Conservation (phyloP, 2,329 filamentous ascomycete genomes). For the Fusarium oligoseptatum region DNA sequence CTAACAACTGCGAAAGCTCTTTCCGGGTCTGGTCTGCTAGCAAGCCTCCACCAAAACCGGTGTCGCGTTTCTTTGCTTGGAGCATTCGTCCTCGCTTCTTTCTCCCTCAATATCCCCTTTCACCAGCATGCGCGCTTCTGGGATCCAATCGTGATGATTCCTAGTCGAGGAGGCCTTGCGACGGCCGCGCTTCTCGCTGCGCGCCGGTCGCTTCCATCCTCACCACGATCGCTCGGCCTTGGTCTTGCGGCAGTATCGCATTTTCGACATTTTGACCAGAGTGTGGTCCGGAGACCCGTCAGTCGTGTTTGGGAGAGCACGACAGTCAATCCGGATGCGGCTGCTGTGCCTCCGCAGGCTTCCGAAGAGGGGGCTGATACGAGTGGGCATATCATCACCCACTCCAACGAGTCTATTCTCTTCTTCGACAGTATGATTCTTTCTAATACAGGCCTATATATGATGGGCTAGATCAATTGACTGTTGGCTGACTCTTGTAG, state of each 20-base stretch:
- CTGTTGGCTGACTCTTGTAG: conserved; percentile 57
- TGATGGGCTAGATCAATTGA: not conserved
- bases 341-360: conserved; percentile 20
- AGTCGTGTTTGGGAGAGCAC: conserved; percentile 47
- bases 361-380: conserved; percentile 67
- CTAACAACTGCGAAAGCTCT: conserved; percentile 19
- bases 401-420: conserved; percentile 82
- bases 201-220: conserved; percentile 37
- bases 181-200: conserved; percentile 41
- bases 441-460: not conserved
- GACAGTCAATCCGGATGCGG: conserved; percentile 28
- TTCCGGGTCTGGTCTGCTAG: conserved; percentile 8
- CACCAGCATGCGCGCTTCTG: conserved; percentile 25
- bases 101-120: not conserved
- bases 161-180: conserved; percentile 39
- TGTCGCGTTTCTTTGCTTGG: not conserved
- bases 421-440: conserved; percentile 84
- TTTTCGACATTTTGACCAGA: conserved; percentile 21
- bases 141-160: conserved; percentile 45
- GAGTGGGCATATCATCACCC: conserved; percentile 84
- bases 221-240: conserved; percentile 18
- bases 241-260: conserved; percentile 25
- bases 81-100: not conserved
- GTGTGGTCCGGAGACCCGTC: conserved; percentile 8
- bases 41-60: not conserved